Conservation (phyloP, 352 stramenopile species). For the Elongisporangium anandrum region DNA sequence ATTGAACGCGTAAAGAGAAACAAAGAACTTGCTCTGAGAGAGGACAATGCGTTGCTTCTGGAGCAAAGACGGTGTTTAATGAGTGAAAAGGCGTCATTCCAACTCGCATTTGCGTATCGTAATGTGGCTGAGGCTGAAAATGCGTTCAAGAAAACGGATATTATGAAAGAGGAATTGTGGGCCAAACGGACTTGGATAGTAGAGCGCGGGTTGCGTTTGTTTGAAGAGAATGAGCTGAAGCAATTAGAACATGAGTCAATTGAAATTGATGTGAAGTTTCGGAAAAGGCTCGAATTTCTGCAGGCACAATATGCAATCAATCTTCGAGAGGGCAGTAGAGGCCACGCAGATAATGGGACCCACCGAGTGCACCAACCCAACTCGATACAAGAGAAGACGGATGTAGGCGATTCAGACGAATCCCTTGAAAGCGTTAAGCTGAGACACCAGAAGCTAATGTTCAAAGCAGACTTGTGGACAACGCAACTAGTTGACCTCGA, state of each 20-base stretch:
- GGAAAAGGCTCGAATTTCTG: conserved; percentile 5
- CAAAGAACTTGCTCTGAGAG: conserved; percentile 5
- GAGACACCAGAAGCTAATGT: conserved; percentile 12
- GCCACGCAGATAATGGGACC: neutral
- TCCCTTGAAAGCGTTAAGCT: conserved; percentile 7
- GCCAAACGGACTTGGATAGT: conserved; percentile 26
- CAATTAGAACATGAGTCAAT: conserved; percentile 8
- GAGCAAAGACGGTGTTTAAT: conserved; percentile 28
- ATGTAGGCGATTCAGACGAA: neutral
- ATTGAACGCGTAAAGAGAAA: conserved; percentile 20
- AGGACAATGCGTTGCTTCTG: conserved; percentile 13
- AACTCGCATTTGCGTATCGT: conserved; percentile 8
- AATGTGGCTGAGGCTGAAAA: conserved; percentile 30
- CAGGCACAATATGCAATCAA: conserved; percentile 5
- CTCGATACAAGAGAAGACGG: neutral
- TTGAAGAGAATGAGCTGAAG: conserved; percentile 25
- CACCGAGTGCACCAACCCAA: conserved; percentile 4
- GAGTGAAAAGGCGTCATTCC: conserved; percentile 23
- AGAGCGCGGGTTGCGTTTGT: conserved; percentile 14
- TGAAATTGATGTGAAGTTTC: conserved; percentile 1
- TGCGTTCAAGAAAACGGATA: conserved; percentile 32
- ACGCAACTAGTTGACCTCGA: conserved; percentile 17
- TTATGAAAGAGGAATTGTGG: conserved; percentile 46
- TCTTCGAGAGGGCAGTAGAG: conserved; percentile 15
- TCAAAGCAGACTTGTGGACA: conserved; percentile 20